Percentiles rank a stretch among this genome's conserved stretches.
Evolutionary conservation across 169 alveolate genomes (phyloP).

Genomic region (Plasmodium gonderi): DNA sequence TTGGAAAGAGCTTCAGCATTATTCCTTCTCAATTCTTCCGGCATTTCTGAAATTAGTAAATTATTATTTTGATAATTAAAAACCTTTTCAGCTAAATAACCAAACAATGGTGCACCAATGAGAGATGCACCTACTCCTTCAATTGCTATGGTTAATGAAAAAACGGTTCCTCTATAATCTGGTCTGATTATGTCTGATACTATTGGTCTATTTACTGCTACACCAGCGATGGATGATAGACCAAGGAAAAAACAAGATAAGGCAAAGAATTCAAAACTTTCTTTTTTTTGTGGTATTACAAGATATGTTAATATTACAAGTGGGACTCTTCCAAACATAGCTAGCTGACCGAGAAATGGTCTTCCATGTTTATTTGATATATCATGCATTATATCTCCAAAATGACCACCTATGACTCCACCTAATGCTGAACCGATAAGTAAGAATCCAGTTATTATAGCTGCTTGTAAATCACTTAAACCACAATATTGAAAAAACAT

Average conservation of each 20-base stretch:
- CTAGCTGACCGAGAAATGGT: conserved; percentile 86
- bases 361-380: conserved; percentile 89
- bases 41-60: conserved; percentile 85
- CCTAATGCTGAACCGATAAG: conserved; percentile 91
- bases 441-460: conserved; percentile 86
- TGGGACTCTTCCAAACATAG: conserved; percentile 74
- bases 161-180: conserved; percentile 90
- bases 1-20: conserved; percentile 90
- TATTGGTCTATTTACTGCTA: conserved; percentile 91
- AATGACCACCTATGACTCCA: conserved; percentile 91
- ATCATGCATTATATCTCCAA: conserved; percentile 87
- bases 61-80: conserved; percentile 88
- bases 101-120: conserved; percentile 91
- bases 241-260: conserved; percentile 85
- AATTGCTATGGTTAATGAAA: conserved; percentile 86
- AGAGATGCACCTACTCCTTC: conserved; percentile 91
- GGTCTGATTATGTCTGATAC: conserved; percentile 92
- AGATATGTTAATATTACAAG: conserved; percentile 38
- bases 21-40: conserved; percentile 80
- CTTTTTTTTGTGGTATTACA: conserved; percentile 38
- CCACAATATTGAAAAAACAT: conserved; percentile 92
- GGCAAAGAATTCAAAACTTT: conserved; percentile 59
- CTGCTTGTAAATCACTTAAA: conserved; percentile 89
- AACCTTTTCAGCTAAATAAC: conserved; percentile 88
- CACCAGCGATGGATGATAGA: conserved; percentile 91